Evolutionary conservation across 2,329 filamentous ascomycete species (phyloP).

Genomic region (Neospermospora avenae): DNA sequence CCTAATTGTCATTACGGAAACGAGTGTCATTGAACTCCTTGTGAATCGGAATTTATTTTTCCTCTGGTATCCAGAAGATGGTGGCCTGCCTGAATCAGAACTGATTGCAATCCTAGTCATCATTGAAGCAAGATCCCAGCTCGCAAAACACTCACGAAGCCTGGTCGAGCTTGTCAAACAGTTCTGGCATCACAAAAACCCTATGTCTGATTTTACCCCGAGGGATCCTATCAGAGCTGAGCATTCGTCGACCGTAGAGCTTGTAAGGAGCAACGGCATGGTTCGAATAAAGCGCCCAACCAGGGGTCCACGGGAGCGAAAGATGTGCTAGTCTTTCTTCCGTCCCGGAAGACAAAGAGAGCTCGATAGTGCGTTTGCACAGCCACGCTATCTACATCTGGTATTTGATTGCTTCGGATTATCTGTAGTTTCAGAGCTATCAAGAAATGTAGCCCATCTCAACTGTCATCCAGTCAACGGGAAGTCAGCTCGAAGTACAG

Average conservation of each 20-base stretch:
- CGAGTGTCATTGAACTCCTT: constrained; percentile 78
- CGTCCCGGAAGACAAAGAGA: neutral
- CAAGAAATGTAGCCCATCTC: neutral
- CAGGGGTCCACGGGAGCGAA: neutral
- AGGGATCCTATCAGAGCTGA: neutral
- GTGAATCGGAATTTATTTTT: constrained; percentile 85
- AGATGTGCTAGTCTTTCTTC: neutral
- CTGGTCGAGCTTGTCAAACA: neutral
- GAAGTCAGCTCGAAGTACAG: neutral
- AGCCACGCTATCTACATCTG: neutral
- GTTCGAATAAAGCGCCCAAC: neutral
- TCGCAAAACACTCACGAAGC: constrained; percentile 21
- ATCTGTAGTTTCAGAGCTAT: neutral
- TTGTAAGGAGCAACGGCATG: neutral
- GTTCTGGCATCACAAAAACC: neutral
- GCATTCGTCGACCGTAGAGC: neutral
- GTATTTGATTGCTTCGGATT: neutral
- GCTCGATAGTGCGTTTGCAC: neutral
- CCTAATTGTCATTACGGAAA: constrained; percentile 47
- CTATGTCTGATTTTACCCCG: neutral
- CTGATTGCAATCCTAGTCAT: constrained; percentile 53
- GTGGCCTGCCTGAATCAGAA: constrained; percentile 69
- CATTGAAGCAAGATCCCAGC: constrained; percentile 33
- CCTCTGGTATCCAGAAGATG: constrained; percentile 54
- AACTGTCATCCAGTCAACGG: neutral